Evolutionary conservation across 1,284 basidiomycete species (phyloP), one percentile per base, ranked within the genome.

Genomic region (Schizophyllum amplum): DNA sequence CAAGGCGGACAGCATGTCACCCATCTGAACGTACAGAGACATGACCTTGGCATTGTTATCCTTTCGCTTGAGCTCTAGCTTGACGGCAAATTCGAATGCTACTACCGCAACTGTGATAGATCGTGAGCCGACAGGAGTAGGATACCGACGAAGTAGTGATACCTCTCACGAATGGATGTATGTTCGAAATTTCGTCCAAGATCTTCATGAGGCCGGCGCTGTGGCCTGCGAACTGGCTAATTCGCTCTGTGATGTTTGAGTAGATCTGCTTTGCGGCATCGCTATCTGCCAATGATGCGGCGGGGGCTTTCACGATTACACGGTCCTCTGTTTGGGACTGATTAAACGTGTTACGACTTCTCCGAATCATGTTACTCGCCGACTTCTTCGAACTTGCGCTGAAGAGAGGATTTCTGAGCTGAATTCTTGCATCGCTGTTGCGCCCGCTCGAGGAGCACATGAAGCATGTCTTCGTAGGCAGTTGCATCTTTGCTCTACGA

Each of bases 11-110:
- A 79, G 75, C 71, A 75, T 74, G 48, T 74, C 71, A 56, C 71
- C 71, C 75, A 79, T 79, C 60, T 74, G 68, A n/a, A 72, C 59
- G 54, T 72, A 73, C 4, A 80, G 63, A 0, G 69, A 67, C 1
- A 70, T 55, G 9, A 79, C 71, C 54, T 75, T 76, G 56, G 65
- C 67, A 58, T 79, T 73, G 53, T 79, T 79, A 9, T 75, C 71
- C n/a, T 72, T 64, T 24, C 75, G 67, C 11, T 68, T 73, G 21
- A 73, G 55, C 42, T 77, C 72, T 9, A 79, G 67, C 5, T 64
- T 71, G 27, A 74, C 68, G 0, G 75, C 74, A 2, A 71, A 64
- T 59, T 74, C 72, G 66, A 79, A 79, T 0, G 77, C 75, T 24
- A 69, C 57, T 1, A 79, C 74, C 20, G 71, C 74, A 22, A 72